Evolutionary conservation across 257 asterid genomes (phyloP).

Genomic region (Solanum raphanifolium): DNA sequence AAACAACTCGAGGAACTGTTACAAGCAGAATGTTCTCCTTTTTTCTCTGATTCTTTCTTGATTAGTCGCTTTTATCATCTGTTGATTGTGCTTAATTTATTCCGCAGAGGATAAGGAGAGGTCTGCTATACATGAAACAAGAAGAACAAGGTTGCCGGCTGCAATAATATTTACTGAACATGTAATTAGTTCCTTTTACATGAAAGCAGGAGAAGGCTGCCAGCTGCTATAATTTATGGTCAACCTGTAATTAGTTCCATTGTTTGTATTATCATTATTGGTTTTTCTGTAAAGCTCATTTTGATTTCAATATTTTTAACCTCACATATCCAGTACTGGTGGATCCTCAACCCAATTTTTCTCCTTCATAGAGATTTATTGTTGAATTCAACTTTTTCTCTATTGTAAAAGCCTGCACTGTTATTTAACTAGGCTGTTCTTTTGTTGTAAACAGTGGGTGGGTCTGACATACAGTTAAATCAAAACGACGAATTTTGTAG

Average conservation of each 20-base stretch:
- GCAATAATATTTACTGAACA: constrained; percentile 19
- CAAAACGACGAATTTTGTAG: neutral
- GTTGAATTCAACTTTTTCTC: neutral
- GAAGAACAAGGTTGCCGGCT: constrained; percentile 63
- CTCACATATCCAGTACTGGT: neutral
- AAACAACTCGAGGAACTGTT: neutral
- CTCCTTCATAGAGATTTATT: neutral
- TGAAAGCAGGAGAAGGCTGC: neutral
- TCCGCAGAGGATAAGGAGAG: constrained; percentile 65
- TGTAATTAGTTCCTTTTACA: neutral
- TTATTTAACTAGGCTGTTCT: neutral
- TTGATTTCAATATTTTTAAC: constrained; percentile 12
- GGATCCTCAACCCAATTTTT: constrained; percentile 11
- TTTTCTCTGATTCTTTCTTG: neutral
- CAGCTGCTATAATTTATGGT: neutral
- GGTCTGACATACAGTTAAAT: neutral
- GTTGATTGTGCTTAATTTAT: neutral
- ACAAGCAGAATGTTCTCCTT: neutral
- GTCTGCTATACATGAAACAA: constrained; percentile 59
- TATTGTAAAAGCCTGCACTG: neutral
- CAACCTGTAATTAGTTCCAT: neutral
- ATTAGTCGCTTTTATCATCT: neutral
- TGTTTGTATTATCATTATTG: neutral
- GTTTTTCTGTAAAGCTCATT: constrained; percentile 2
- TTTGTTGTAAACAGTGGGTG: neutral